phyloP scores from a whole-genome alignment of 2,329 filamentous ascomycete species.

The Fusarium pseudograminearum region DNA sequence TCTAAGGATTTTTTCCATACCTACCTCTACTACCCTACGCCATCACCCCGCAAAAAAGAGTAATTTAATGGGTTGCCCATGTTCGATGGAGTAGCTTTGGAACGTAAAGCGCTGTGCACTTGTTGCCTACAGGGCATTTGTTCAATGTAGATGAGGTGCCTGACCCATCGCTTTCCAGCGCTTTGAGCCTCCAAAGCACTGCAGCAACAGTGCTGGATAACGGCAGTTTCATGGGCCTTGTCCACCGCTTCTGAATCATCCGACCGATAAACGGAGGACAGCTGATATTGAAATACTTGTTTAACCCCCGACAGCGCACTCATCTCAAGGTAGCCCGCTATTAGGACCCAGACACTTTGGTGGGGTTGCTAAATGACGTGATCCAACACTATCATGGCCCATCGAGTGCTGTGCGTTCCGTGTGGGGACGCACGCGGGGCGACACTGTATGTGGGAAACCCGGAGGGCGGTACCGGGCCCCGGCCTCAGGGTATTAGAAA shows the following conservation, averaged over 20 bases:
- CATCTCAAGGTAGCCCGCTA: slow-evolving; percentile 36
- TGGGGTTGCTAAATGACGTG: slow-evolving; percentile 48
- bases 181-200: background rate
- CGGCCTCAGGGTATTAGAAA: background rate
- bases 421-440: background rate
- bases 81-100: background rate
- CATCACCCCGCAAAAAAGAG: slow-evolving; percentile 29
- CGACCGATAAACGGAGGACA: slow-evolving; percentile 45
- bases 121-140: background rate
- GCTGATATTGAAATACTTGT: slow-evolving; percentile 34
- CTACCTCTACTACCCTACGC: background rate
- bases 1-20: slow-evolving; percentile 16
- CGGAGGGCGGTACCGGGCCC: slow-evolving; percentile 35
- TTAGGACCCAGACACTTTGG: slow-evolving; percentile 25
- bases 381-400: slow-evolving; percentile 43
- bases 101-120: slow-evolving; percentile 7
- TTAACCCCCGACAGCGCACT: background rate
- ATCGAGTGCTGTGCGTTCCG: slow-evolving; percentile 29
- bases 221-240: slow-evolving; percentile 18
- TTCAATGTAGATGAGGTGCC: background rate
- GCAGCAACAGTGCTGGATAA: background rate
- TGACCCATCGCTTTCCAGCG: slow-evolving; percentile 20
- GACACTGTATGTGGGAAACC: slow-evolving; percentile 37
- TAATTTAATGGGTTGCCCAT: background rate
- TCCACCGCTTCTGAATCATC: slow-evolving; percentile 43